Base-by-base conservation (phyloP, 116 monocot species). In the Phalaenopsis hybrid region DNA sequence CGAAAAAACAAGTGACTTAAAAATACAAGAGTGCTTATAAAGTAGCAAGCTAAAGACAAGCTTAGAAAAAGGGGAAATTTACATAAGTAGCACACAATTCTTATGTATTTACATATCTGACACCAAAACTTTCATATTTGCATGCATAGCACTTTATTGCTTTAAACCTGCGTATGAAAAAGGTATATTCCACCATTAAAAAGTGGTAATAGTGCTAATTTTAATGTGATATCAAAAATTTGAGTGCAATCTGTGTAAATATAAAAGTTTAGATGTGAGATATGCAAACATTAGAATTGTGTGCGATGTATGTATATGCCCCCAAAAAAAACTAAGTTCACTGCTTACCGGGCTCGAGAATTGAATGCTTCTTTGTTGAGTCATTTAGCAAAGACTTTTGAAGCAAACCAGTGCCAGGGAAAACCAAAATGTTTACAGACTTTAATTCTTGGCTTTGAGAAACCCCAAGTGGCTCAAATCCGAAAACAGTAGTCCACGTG, bases 391-490 rank as follows among this genome's bases (percentile, higher is more conserved):
- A 79, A 34, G 78, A 58, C 77, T 83, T 83, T 37, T 79, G 74
- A 18, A 84, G 57, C 51, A 84, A 74, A 74, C 79, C 84, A 72
- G 79, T 84, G 10, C 84, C 84, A 74, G 79, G 79, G 44, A 84
- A 84, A 84, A 84, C 84, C 45, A 84, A 31, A 25, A 84, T 79
- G 25, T 74, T 79, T 59, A 70, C 46, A 13, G 73, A 84, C 13
- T 59, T 79, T 18, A 79, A 73, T 79, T 84, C 84, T 15, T 79
- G 2, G 57, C 69, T 79, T 58, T 79, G 79, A 61, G 79, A 79
- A 74, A 25, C 44, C 4, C 37, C 79, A 79, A 84, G 84, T 73
- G 78, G 79, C 73, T 58, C 31, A 74, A 84, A 84, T 44, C 84
- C 79, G 61, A 84, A 84, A 57, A 79, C 46, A 79, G 20, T 43